Conservation (phyloP, 2,329 filamentous ascomycete genomes). For the Canariomyces notabilis region DNA sequence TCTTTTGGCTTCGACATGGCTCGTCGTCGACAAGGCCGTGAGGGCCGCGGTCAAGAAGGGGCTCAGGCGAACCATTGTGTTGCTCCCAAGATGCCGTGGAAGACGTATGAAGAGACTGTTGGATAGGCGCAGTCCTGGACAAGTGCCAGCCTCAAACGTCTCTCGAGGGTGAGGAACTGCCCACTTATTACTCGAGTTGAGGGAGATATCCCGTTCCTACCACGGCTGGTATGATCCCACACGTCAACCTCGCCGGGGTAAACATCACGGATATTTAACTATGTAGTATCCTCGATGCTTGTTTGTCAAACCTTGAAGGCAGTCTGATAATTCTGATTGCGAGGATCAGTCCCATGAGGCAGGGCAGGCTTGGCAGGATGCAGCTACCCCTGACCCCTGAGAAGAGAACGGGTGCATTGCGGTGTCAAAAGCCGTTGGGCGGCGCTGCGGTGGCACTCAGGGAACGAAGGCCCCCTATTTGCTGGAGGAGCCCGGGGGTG, state of each 20-base stretch:
- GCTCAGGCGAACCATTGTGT: conserved; percentile 4
- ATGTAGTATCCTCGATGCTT: too few relatives aligned
- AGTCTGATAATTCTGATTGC: conserved; percentile 1
- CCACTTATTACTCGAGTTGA: too few relatives aligned
- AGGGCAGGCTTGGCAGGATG: not conserved
- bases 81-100: not conserved
- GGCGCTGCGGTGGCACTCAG: not conserved
- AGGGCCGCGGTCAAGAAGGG: conserved; percentile 1
- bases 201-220: too few relatives aligned
- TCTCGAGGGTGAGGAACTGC: too few relatives aligned
- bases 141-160: too few relatives aligned
- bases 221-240: too few relatives aligned
- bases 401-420: not conserved
- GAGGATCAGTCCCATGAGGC: not conserved
- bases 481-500: not conserved
- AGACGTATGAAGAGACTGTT: not conserved
- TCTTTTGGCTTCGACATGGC: not conserved
- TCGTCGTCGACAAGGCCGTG: not conserved
- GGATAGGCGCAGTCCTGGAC: not conserved
- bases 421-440: not conserved
- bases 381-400: not conserved
- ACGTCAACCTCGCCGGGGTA: too few relatives aligned
- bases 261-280: too few relatives aligned
- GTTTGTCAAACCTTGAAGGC: conserved; percentile 5
- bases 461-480: not conserved